Percentiles rank a stretch among this genome's conserved stretches.
Conservation (phyloP, 305 asterid genomes). For the Fraxinus sp. region DNA sequence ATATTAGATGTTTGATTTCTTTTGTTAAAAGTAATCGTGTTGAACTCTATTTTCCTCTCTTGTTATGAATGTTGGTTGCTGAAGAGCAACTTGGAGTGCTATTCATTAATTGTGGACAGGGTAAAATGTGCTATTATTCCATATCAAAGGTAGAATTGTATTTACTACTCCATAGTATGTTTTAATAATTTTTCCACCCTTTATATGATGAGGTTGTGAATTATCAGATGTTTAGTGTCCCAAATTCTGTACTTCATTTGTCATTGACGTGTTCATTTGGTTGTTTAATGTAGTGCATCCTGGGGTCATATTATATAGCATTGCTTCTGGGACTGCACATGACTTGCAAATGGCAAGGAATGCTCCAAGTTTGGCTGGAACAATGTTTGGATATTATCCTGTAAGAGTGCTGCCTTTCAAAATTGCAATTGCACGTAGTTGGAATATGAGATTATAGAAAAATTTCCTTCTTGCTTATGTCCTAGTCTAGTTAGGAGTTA, state of each 20-base stretch:
- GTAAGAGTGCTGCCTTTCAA: slow-evolving; percentile 66
- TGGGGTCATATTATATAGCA: neutral
- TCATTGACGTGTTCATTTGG: neutral
- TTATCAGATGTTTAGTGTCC: neutral
- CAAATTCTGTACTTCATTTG: neutral
- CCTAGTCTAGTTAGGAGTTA: too few relatives aligned
- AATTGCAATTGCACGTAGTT: slow-evolving; percentile 63
- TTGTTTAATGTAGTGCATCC: neutral
- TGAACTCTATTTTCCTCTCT: neutral
- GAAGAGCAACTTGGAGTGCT: slow-evolving; percentile 66
- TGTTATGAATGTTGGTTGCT: slow-evolving; percentile 42
- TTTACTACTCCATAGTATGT: too few relatives aligned
- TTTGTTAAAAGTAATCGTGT: neutral
- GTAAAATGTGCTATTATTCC: slow-evolving; percentile 27
- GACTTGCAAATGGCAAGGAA: slow-evolving; percentile 53
- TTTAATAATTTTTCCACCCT: neutral
- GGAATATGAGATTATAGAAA: neutral
- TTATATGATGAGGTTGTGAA: neutral
- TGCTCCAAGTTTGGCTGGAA: slow-evolving; percentile 56
- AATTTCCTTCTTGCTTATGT: neutral
- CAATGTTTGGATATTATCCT: slow-evolving; percentile 71
- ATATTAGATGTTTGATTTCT: neutral
- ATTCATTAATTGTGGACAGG: slow-evolving; percentile 59
- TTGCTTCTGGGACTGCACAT: neutral
- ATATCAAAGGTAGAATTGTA: neutral